Base-by-base conservation (phyloP, 768 basidiomycete genomes). In the Boletellus sp. region DNA sequence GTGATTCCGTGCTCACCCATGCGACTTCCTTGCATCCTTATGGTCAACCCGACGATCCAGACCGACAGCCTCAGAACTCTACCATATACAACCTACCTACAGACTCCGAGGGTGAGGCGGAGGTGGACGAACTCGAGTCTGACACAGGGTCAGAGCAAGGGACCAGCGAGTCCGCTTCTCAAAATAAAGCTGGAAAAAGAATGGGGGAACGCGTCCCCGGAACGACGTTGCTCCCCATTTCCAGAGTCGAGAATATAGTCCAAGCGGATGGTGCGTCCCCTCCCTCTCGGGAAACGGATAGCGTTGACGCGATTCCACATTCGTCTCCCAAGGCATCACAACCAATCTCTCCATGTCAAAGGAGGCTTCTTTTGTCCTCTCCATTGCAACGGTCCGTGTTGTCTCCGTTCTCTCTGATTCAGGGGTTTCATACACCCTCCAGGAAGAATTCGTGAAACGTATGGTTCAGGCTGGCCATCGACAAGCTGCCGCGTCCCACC, bases 391-490 rank as follows among this genome's bases (percentile, higher is more conserved):
- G 34, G 91, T 91, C 47, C 55, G 72, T 64, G 13, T 61, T 42
- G 37, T 49, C 16, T 36, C 26, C 15, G 19, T 48, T 19, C 42
- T 37, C 4, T 32, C 6, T n/a, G 20, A 48, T 45, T 58, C 45
- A 58, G 53, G 51, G 40, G 51, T 47, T 45, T 48, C 42, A 46
- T 46, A 38, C 46, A 45, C 40, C 52, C 47, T 35, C 45, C 32
- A 94, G 91, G 90, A 94, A 70, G 87, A 91, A 61, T 93, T 92
- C 64, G 79, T 93, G 48, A 87, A 88, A 66, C 78, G 83, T 42
- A 74, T 92, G 61, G 76, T 81, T 16, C 79, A 80, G 64, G 83
- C 84, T 22, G 87, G 84, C 12, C 80, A 86, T 51, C 76, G 76
- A 42, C 79, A 84, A 60, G 87, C 88, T 10, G 71, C 71, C 51